Conservation (phyloP, 2,329 filamentous ascomycete species). For the Colletotrichum falcatum region DNA sequence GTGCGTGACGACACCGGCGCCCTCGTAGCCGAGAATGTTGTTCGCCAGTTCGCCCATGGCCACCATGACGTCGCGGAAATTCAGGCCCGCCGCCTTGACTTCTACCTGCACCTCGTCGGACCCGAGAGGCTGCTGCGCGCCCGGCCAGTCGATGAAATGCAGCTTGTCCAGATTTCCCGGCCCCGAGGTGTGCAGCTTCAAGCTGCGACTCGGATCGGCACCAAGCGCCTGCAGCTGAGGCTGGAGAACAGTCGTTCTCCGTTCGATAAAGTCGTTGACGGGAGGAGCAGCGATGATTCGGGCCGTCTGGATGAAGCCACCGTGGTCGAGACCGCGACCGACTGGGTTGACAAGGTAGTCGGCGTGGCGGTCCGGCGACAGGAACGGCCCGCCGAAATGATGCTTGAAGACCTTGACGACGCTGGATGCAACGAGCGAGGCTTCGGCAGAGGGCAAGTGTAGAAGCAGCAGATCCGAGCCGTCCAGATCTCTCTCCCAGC, state of each 20-base stretch:
- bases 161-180: conserved; percentile 45
- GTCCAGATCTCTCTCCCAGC: conserved; percentile 26
- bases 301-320: conserved; percentile 18
- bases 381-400: neutral
- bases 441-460: conserved; percentile 11
- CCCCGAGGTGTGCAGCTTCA: conserved; percentile 1
- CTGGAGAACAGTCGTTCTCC: conserved; percentile 15
- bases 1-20: conserved; percentile 41
- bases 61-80: conserved; percentile 52
- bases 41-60: conserved; percentile 46
- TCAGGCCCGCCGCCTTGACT: conserved; percentile 49
- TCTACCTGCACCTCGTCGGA: conserved; percentile 49
- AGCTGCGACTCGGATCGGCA: neutral
- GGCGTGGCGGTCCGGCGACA: neutral
- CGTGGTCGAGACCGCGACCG: neutral
- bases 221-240: neutral
- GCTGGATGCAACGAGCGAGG: neutral
- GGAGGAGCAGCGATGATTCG: conserved; percentile 19
- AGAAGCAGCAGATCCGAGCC: conserved; percentile 21
- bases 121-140: conserved; percentile 38
- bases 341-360: neutral
- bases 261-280: conserved; percentile 20
- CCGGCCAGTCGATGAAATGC: conserved; percentile 45
- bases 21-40: conserved; percentile 45
- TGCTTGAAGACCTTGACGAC: neutral